Evolutionary conservation across 768 basidiomycete species (phyloP), one percentile per base, ranked within the genome.

Genomic region (Leccinellum luteum): DNA sequence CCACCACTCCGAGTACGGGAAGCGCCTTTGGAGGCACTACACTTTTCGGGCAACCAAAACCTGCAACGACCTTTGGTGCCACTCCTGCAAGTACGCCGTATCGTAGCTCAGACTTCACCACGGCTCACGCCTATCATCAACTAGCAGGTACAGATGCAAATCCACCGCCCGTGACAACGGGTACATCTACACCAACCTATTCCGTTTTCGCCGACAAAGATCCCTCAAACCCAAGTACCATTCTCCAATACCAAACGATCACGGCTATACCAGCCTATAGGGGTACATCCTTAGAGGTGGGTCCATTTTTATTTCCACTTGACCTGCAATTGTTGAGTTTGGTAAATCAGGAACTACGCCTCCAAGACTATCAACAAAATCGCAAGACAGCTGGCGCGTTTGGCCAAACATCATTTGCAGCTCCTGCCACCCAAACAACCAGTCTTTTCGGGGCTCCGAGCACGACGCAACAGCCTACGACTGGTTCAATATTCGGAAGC

Each of bases 171-270:
- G 82, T 89, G 6, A 84, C 85, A 2, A 85, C 84, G 14, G 92
- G 93, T 38, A 81, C 89, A 0, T 75, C 83, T 15, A 84, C 85
- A 60, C 86, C 91, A 3, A 71, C 82, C 3, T 94, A 86, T 66
- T 69, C 71, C 45, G 73, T 77, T 6, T 84, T 78, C 59, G 69
- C 53, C 34, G 92, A 94, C 67, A 91, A 91, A 64, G 92, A 94
- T 61, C 64, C 74, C 15, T 68, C 74, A 9, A 79, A 74, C 56
- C 62, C 75, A 17, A 76, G 52, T 51, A 57, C 73, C 13, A 82
- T 76, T 5, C 76, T 88, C 43, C 87, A 90, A 59, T 96, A 89
- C 71, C 92, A 95, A 72, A 82, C 86, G 35, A 92, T 93, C 54
- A 82, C 86, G 17, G 87, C 86, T 60, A 91, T 89, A 80, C 89